Conservation (phyloP, 2,329 filamentous ascomycete species). For the Zymoseptoria ardabiliae region DNA sequence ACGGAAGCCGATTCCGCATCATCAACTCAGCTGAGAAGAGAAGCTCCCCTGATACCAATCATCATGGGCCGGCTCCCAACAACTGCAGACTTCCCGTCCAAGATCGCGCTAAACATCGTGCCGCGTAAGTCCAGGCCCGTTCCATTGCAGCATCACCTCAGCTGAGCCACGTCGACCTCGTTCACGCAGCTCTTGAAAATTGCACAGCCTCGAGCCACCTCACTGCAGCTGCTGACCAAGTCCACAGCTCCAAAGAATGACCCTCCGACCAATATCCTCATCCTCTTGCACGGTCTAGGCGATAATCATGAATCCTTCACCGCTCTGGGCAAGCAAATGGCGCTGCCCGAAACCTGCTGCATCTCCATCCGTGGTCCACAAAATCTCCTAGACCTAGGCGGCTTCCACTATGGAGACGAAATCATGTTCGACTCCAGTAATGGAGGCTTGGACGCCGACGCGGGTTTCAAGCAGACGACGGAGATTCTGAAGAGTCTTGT, state of each 20-base stretch:
- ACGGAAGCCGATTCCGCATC: background rate
- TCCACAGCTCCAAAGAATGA: conserved; percentile 41
- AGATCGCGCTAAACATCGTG: conserved; percentile 36
- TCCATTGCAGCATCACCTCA: background rate
- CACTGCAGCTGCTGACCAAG: background rate
- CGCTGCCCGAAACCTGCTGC: conserved; percentile 68
- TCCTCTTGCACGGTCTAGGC: conserved; percentile 79
- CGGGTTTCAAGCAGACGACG: conserved; percentile 41
- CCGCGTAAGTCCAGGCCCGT: conserved; percentile 36
- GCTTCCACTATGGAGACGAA: conserved; percentile 57
- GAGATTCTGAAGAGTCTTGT: conserved; percentile 39
- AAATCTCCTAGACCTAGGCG: conserved; percentile 59
- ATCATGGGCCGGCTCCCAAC: conserved; percentile 36
- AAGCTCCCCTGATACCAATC: background rate
- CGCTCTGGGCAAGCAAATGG: conserved; percentile 59
- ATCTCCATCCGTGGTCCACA: conserved; percentile 66
- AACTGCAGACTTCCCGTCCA: conserved; percentile 36
- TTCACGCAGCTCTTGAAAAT: conserved; percentile 1
- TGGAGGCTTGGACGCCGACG: conserved; percentile 48
- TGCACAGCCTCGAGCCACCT: conserved; percentile 1
- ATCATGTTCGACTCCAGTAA: conserved; percentile 47
- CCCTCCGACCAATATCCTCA: conserved; percentile 63
- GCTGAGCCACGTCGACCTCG: background rate
- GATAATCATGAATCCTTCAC: conserved; percentile 65
- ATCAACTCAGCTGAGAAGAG: conserved; percentile 7